These are phyloP conservation scores for Neospora caninum DNA, from an alignment of 169 alveolate genomes.

Conservation along the genomic window DNA sequence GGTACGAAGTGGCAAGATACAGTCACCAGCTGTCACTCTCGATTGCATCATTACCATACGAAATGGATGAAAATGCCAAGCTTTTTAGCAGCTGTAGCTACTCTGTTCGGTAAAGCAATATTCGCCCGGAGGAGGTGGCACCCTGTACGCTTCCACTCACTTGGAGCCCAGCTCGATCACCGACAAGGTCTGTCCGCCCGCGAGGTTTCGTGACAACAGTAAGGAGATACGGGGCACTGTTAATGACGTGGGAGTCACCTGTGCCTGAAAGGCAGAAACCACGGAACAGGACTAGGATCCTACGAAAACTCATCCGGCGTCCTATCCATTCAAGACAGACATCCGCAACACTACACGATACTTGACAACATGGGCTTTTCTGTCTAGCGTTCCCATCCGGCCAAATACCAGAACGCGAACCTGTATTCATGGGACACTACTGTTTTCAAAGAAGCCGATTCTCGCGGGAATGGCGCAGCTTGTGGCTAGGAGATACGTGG, in stretches of 20 bases:
- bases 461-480: too few relatives aligned
- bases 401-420: too few relatives aligned
- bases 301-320: neutral
- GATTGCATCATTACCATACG: too few relatives aligned
- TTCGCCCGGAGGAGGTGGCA: too few relatives aligned
- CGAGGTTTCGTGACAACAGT: conserved; percentile 33
- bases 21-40: too few relatives aligned
- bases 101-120: neutral
- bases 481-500: too few relatives aligned
- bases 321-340: neutral
- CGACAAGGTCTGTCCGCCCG: conserved; percentile 52
- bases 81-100: neutral
- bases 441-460: too few relatives aligned
- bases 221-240: conserved; percentile 45
- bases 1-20: too few relatives aligned
- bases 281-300: neutral
- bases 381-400: neutral
- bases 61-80: too few relatives aligned
- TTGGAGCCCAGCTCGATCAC: conserved; percentile 38
- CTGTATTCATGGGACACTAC: too few relatives aligned
- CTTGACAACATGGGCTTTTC: neutral
- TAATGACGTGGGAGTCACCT: conserved; percentile 19
- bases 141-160: neutral
- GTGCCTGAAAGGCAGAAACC: neutral
- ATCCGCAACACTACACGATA: neutral